Base-by-base conservation (phyloP, 257 asterid genomes). In the Parsonsia alboflavescens region DNA sequence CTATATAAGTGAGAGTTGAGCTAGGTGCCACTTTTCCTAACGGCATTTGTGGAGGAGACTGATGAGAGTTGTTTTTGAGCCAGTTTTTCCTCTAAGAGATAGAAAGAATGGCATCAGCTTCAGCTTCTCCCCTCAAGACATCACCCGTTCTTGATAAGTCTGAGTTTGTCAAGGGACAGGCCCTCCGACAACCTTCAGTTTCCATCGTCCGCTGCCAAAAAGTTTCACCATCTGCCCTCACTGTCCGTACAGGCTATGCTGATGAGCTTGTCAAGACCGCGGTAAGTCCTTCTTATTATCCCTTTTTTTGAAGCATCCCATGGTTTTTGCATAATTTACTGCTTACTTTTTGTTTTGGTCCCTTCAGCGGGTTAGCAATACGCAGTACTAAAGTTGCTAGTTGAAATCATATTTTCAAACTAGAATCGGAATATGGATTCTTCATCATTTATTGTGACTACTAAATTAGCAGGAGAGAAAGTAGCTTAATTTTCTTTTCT, bases 191-290 rank as follows among this genome's bases (percentile, higher is more conserved):
- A 71, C 77, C 83, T 9, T 77, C 86, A 0, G 83, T 74, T 36
- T 79, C 88, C 57, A 72, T 76, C 7, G 82, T 76, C 48, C 82
- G 85, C 58, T 82, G 80, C 81, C 87, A 78, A 52, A 79, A 86
- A 0, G 82, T 69, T 74, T 39, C 86, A 36, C 16, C 89, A 52
- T 80, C 88, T 56, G 68, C 80, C 36, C 81, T 88, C 74, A 75
- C 84, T 50, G 72, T 88, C 66, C 89, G 85, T 28, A 91, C 93
- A 36, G 71, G 78, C 84, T 80, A 88, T 30, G 85, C 88, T 26
- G 89, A 88, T 77, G 93, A 86, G 73, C 93, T 88, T 36, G 83
- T 88, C 70, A 88, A 88, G 71, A 88, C 93, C 16, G 93, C 93
- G 80, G 91, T 88, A 85, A 22, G 84, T 53, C 1, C 33, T 70